Percentiles rank a stretch among this genome's conserved stretches.
phyloP scores from a whole-genome alignment of 1,284 basidiomycete species.

The Marasmius fiardii region DNA sequence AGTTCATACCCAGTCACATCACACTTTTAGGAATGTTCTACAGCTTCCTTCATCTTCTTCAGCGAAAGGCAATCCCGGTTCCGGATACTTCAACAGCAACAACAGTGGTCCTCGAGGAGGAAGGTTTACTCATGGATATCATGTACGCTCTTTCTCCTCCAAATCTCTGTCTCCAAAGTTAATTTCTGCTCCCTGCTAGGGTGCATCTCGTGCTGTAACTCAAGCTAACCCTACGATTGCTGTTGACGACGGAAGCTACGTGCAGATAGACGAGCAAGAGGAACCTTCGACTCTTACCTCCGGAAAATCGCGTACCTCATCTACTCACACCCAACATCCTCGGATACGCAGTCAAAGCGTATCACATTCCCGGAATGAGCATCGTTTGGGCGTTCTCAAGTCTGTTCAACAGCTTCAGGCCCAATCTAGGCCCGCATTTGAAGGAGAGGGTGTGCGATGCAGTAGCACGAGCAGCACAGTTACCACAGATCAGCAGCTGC shows the following conservation, averaged over 20 bases:
- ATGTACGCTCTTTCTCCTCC: conserved; percentile 29
- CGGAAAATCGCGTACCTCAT: conserved; percentile 25
- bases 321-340: conserved; percentile 27
- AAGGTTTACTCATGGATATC: conserved; percentile 63
- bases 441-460: conserved; percentile 13
- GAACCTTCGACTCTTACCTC: conserved; percentile 29
- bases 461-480: background rate
- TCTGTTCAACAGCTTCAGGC: conserved; percentile 56
- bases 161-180: background rate
- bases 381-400: conserved; percentile 52
- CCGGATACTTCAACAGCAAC: conserved; percentile 58
- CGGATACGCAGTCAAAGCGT: conserved; percentile 60
- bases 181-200: conserved; percentile 33
- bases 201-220: conserved; percentile 61
- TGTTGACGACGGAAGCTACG: conserved; percentile 42
- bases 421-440: conserved; percentile 53
- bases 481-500: conserved; percentile 4
- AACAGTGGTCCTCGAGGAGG: conserved; percentile 63
- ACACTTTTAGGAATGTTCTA: conserved; percentile 70
- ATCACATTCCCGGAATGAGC: conserved; percentile 41
- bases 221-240: conserved; percentile 57
- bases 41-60: conserved; percentile 45
- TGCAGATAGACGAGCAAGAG: conserved; percentile 56
- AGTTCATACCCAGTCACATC: conserved; percentile 61
- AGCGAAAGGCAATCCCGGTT: conserved; percentile 43